These are phyloP conservation scores for Naganishia vaughanmartiniae DNA, from an alignment of 768 basidiomycete species.

Conservation along the genomic window DNA sequence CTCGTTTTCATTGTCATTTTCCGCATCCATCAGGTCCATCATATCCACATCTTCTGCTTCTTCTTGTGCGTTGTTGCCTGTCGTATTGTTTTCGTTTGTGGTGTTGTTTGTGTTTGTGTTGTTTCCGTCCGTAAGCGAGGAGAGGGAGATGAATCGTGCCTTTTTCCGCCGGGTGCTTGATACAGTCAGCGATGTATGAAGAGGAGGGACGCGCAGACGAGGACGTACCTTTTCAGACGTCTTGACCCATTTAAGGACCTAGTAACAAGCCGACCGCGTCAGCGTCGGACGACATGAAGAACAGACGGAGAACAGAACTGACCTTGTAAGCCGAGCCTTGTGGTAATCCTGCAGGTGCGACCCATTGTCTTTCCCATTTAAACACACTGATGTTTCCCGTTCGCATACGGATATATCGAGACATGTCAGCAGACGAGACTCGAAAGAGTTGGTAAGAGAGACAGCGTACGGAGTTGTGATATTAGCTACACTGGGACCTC, in stretches of 20 bases:
- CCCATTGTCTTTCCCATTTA: slow-evolving; percentile 28
- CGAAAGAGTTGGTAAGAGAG: not conserved
- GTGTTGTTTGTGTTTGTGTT: too few relatives aligned
- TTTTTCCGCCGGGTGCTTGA: not conserved
- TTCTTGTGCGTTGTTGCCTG: slow-evolving; percentile 7
- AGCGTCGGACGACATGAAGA: not conserved
- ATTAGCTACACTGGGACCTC: slow-evolving; percentile 3
- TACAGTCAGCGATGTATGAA: not conserved
- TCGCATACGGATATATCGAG: too few relatives aligned
- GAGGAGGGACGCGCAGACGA: not conserved
- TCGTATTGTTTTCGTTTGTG: too few relatives aligned
- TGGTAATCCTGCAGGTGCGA: slow-evolving; percentile 12
- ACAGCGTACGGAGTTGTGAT: slow-evolving; percentile 16
- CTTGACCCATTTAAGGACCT: slow-evolving; percentile 31
- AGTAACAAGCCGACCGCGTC: not conserved
- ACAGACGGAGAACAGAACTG: not conserved
- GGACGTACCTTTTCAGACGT: slow-evolving; percentile 20
- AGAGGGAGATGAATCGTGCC: slow-evolving; percentile 24
- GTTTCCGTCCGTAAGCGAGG: not conserved
- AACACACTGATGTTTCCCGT: slow-evolving; percentile 24
- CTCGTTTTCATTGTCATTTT: slow-evolving; percentile 1
- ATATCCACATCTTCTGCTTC: slow-evolving; percentile 25
- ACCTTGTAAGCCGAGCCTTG: slow-evolving; percentile 27
- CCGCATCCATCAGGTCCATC: slow-evolving; percentile 17
- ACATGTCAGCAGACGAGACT: not conserved